Evolutionary conservation across 2,329 filamentous ascomycete species (phyloP), one percentile per base, ranked within the genome.

Genomic region (Bisporella sp.): DNA sequence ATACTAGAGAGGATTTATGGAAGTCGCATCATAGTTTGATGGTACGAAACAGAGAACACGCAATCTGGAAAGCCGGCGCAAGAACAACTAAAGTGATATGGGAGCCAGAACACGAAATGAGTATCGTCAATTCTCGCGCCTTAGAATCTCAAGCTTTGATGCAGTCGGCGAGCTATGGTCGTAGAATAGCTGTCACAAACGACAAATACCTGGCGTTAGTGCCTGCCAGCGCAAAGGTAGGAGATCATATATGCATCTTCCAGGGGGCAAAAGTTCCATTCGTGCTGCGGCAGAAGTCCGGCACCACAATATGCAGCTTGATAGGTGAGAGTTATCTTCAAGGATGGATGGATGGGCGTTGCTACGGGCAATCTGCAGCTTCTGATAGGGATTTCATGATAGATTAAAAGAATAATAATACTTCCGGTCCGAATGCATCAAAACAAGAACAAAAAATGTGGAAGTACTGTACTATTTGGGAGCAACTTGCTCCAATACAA

Each of bases 241-340:
- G 32, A n/a, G 45, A 47, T 28, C 7, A 47, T 6, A 35, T 47
- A 11, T 7, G 7, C 39, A 40, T 40, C 33, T 47, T 47, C 7
- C 6, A 35, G 8, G 21, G 7, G 6, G 31, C 30, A 2, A 31
- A 11, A 47, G 45, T 47, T 28, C 33, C 33, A 11, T 47, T 47
- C 2, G 7, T 47, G 21, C 45, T 47, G 35, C 45, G 45, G 31
- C 1, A 11, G 7, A 29, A 6, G 6, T 32, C 45, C 6, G 11
- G 28, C n/a, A 7, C 8, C 6, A 13, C 29, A n/a, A 12, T 13
- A 8, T 21, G 39, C 28, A 11, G 6, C 28, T 29, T 47, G 31
- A 21, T 47, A 37, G 45, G 45, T 6, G 45, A 47, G 33, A 37
- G 31, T 29, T 47, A 47, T 47, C n/a, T 47, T 35, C 45, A 47